Evolutionary conservation across 148 eudicot genomes (phyloP).

Genomic region (Talinum fruticosum): DNA sequence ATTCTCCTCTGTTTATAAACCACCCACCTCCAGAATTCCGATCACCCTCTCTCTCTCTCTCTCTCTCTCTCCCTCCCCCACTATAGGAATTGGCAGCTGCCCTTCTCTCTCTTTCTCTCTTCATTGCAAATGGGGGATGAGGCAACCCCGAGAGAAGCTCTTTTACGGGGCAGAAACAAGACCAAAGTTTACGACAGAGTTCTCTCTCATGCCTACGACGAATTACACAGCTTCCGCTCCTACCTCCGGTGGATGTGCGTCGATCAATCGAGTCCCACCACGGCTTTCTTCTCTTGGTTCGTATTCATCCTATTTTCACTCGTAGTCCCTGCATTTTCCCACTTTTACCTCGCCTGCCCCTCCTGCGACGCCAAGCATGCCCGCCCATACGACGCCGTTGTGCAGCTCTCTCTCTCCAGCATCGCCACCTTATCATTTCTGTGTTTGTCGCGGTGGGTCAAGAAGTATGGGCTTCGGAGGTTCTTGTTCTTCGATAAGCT

Average conservation of each 20-base stretch:
- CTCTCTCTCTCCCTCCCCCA: slow-evolving; percentile 23
- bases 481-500: slow-evolving; percentile 86
- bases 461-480: slow-evolving; percentile 62
- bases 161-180: not conserved
- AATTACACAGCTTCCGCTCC: slow-evolving; percentile 52
- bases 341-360: slow-evolving; percentile 62
- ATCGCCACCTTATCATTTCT: slow-evolving; percentile 69
- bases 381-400: slow-evolving; percentile 63
- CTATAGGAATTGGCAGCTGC: no score
- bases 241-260: slow-evolving; percentile 82
- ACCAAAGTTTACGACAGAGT: slow-evolving; percentile 28
- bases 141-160: not conserved
- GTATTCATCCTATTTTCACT: slow-evolving; percentile 50
- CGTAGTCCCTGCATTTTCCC: slow-evolving; percentile 58
- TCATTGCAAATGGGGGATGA: slow-evolving; percentile 19
- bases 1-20: not conserved
- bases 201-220: slow-evolving; percentile 62
- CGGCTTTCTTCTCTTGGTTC: slow-evolving; percentile 53
- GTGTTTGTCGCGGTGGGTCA: slow-evolving; percentile 50
- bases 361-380: slow-evolving; percentile 56
- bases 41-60: slow-evolving; percentile 10
- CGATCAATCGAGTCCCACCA: slow-evolving; percentile 52
- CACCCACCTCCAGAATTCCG: not conserved
- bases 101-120: slow-evolving; percentile 6
- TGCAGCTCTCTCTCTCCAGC: slow-evolving; percentile 64